phyloP scores from a whole-genome alignment of 306 rosid species.

The Hylodesmum podocarpum region DNA sequence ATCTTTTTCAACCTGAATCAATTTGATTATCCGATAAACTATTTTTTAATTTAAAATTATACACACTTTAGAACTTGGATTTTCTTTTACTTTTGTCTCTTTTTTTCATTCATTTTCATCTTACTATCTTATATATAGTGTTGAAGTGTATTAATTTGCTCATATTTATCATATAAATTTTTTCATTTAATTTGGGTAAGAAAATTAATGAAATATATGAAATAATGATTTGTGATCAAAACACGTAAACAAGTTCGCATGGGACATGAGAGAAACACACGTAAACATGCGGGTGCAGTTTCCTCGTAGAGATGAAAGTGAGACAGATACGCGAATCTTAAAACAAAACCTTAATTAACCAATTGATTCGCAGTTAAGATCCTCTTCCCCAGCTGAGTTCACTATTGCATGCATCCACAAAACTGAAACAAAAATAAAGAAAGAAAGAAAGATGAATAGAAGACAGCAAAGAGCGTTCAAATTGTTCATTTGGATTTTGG shows the following conservation, averaged over 20 bases:
- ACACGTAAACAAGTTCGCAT: background rate
- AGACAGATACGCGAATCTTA: constrained; percentile 27
- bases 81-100: no score
- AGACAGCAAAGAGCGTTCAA: constrained; percentile 35
- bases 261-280: background rate
- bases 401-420: no score
- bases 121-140: no score
- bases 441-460: constrained; percentile 34
- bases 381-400: constrained; percentile 18
- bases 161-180: no score
- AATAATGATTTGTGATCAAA: background rate
- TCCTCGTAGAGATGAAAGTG: background rate
- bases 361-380: constrained; percentile 20
- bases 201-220: no score
- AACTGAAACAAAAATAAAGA: background rate
- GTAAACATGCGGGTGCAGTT: constrained; percentile 20
- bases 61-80: no score
- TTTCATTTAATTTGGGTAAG: no score
- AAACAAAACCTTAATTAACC: constrained; percentile 26
- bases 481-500: constrained; percentile 39
- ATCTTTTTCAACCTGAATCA: no score
- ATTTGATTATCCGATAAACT: no score
- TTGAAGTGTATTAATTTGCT: no score
- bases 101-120: no score
- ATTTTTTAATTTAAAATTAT: no score